Evolutionary conservation across 2,329 filamentous ascomycete species (phyloP).

Genomic region (Davidsoniella australis): DNA sequence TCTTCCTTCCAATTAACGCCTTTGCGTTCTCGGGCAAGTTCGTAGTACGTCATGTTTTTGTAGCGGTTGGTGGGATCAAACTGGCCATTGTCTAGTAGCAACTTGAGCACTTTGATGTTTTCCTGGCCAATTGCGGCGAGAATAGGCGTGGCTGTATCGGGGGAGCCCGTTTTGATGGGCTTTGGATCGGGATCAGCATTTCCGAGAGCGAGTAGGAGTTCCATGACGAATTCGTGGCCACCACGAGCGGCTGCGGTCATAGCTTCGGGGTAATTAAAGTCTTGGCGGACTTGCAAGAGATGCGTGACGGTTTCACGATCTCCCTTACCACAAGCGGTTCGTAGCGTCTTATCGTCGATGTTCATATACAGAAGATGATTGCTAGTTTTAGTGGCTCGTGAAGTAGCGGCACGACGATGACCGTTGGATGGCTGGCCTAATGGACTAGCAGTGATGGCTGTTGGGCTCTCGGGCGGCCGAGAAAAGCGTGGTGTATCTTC

Average conservation of each 20-base stretch:
- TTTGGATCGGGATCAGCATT: slow-evolving; percentile 50
- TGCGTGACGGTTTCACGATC: slow-evolving; percentile 45
- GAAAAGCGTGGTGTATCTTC: slow-evolving; percentile 22
- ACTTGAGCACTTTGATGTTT: slow-evolving; percentile 67
- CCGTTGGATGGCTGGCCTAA: slow-evolving; percentile 17
- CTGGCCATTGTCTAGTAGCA: slow-evolving; percentile 56
- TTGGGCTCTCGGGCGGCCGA: slow-evolving; percentile 27
- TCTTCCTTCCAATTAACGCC: slow-evolving; percentile 88
- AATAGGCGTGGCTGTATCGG: slow-evolving; percentile 78
- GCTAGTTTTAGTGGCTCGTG: slow-evolving; percentile 45
- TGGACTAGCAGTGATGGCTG: slow-evolving; percentile 18
- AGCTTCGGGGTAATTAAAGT: slow-evolving; percentile 60
- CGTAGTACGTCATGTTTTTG: slow-evolving; percentile 66
- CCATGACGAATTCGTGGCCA: slow-evolving; percentile 75
- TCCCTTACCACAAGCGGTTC: slow-evolving; percentile 41
- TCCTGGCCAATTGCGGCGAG: slow-evolving; percentile 81
- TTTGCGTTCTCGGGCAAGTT: slow-evolving; percentile 66
- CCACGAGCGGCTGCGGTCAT: slow-evolving; percentile 84
- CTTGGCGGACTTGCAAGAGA: slow-evolving; percentile 43
- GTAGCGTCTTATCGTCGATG: slow-evolving; percentile 42
- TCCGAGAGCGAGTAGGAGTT: slow-evolving; percentile 55
- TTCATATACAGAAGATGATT: slow-evolving; percentile 48
- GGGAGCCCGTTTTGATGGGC: slow-evolving; percentile 39
- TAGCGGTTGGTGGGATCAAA: slow-evolving; percentile 73
- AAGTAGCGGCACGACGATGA: slow-evolving; percentile 35